Base-by-base conservation (phyloP, 1,284 basidiomycete species). In the Rhodotorula sp. region DNA sequence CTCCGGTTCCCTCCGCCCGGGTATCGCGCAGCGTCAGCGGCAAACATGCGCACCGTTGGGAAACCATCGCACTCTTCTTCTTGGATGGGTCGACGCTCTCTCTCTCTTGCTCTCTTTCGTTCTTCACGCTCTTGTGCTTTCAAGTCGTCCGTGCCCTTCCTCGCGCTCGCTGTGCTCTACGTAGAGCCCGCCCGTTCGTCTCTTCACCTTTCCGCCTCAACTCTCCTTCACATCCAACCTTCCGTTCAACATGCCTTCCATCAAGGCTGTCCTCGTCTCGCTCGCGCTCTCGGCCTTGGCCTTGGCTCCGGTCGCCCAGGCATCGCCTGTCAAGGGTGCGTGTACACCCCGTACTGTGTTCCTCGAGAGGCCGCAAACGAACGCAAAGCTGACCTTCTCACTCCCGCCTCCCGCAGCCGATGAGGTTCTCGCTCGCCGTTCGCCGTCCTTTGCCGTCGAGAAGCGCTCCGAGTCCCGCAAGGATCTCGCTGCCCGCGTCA, bases 391-490 rank as follows among this genome's bases (percentile, higher is more conserved):
- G 54, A 68, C 61, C 29, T 61, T 54, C 21, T 29, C 29, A 29
- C 21, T 31, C 20, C 39, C 39, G 39, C 31, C 1, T 29, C 16
- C 21, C 31, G 6, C 61, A 68, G 67, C 29, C 57, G 34, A 49
- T 31, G 46, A 54, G 31, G 39, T 51, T 16, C 56, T 68, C 57
- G 34, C 26, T 49, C 64, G 64, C 58, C 67, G 67, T 34, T 47
- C 57, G 18, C 67, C 67, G 18, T 29, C 67, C 2, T 59, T 63
- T 57, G 39, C 57, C 26, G 48, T 68, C 43, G 62, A 63, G 48
- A 58, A 59, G 67, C 67, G 67, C 47, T 65, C 64, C n/a, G 67
- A 60, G 23, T 60, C 67, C n/a, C 67, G 67, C 52, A 65, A 60
- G 47, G 62, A 69, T 43, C 39, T 54, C 34, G 59, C 64, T 47